Conservation (phyloP, 2,329 filamentous ascomycete species). For the Aspergillus eucalypticola region DNA sequence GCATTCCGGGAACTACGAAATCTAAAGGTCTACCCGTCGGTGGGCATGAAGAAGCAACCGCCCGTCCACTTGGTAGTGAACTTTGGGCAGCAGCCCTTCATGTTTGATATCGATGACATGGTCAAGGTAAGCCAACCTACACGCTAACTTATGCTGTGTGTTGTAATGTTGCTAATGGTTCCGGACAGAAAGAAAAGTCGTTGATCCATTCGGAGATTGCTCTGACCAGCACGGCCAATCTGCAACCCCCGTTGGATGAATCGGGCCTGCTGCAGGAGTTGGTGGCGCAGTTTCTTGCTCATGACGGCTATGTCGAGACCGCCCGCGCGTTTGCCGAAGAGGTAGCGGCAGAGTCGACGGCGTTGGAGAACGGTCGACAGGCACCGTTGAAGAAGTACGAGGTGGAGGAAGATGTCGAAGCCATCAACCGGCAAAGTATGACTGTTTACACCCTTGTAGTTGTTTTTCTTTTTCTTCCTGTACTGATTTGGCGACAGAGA, state of each 20-base stretch:
- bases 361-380: constrained; percentile 61
- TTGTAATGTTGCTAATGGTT: constrained; percentile 8
- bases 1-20: constrained; percentile 50
- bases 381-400: constrained; percentile 60
- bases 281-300: constrained; percentile 83
- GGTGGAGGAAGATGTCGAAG: constrained; percentile 79
- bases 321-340: constrained; percentile 85
- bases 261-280: constrained; percentile 78
- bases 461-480: not conserved
- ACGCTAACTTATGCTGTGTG: too few species aligned
- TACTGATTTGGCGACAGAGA: constrained; percentile 56
- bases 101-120: constrained; percentile 87
- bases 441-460: not conserved
- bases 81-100: constrained; percentile 72
- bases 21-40: constrained; percentile 53
- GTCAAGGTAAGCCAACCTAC: constrained; percentile 65
- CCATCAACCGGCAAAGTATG: constrained; percentile 80
- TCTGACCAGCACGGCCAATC: constrained; percentile 55
- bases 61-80: constrained; percentile 61
- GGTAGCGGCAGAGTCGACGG: constrained; percentile 70
- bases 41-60: constrained; percentile 65
- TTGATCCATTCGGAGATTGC: constrained; percentile 64
- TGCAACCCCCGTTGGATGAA: constrained; percentile 69
- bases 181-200: constrained; percentile 59
- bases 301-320: constrained; percentile 94